Conservation (phyloP, 148 eudicot species). For the Spergularia marina region DNA sequence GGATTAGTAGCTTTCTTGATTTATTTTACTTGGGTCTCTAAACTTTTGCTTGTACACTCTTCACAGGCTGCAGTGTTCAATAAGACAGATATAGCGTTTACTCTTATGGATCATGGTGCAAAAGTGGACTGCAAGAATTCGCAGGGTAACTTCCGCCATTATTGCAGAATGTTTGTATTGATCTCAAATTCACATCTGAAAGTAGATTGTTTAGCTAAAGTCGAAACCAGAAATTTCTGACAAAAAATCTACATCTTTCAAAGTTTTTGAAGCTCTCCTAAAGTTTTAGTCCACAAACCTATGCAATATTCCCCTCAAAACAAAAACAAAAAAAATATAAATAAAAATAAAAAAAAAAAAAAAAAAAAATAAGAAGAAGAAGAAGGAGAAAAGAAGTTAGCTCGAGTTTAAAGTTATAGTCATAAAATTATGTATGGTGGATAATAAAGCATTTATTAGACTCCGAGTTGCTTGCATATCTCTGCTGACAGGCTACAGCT, state of each 20-base stretch:
- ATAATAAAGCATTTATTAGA: background rate
- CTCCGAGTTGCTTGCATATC: background rate
- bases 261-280: background rate
- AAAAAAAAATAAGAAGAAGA: too few relatives aligned
- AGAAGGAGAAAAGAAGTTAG: too few relatives aligned
- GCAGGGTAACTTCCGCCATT: slow-evolving; percentile 47
- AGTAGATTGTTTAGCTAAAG: background rate
- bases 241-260: background rate
- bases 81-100: slow-evolving; percentile 65
- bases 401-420: too few relatives aligned
- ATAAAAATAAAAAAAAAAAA: too few relatives aligned
- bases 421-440: too few relatives aligned
- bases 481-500: background rate
- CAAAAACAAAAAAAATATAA: too few relatives aligned
- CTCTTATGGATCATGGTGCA: slow-evolving; percentile 78
- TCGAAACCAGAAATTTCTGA: background rate
- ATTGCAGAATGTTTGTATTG: background rate
- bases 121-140: slow-evolving; percentile 56
- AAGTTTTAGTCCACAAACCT: background rate
- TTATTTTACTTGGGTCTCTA: slow-evolving; percentile 3
- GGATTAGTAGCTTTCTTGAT: background rate
- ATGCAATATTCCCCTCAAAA: too few relatives aligned
- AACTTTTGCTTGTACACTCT: slow-evolving; percentile 7
- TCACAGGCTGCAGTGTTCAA: slow-evolving; percentile 75
- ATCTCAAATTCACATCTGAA: background rate